Base-by-base conservation (phyloP, 179 eudicot genomes). In the Pouteria campechiana region DNA sequence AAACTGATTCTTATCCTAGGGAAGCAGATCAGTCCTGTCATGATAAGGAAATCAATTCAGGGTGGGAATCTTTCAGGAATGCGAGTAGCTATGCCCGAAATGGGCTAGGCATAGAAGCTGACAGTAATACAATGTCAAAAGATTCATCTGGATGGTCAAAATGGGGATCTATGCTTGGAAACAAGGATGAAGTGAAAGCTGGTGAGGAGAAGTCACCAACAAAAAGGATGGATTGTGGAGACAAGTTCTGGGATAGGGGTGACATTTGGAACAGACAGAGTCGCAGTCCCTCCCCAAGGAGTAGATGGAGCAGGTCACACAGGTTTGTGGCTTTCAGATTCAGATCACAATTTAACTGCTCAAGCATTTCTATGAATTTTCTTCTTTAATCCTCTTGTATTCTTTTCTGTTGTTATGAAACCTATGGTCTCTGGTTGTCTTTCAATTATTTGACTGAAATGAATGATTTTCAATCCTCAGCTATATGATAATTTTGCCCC, bases 241-340 rank as follows among this genome's bases (percentile, higher is more conserved):
- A 58, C 58, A 20, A 50, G 51, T 37, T 22, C 48, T 46, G 46
- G 22, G 7, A 24, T 37, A 43, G 22, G 23, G 55, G 52, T 36
- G 45, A 48, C 60, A 68, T 33, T 39, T 20, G 47, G 47, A 59
- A 22, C 16, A 39, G 16, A 21, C 63, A 39, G 16, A 59, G 48
- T 28, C 37, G 14, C 17, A 54, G 34, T 44, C 62, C 11, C 17
- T 41, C 60, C 9, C 65, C 50, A 34, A 74, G 53, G 20, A 25
- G 50, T 40, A 34, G 32, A 33, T 15, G 41, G 60, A 41, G 43
- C 50, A 46, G 18, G 28, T 31, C 72, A 21, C 58, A 10, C 38
- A 73, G 79, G 79, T 73, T 46, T 52, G 64, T 52, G 34, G 16
- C 28, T 49, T 14, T 32, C 23, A 31, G 2, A 42, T 49, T 6